Base-by-base conservation (phyloP, 2,329 filamentous ascomycete genomes). In the Calonectria crousiana region DNA sequence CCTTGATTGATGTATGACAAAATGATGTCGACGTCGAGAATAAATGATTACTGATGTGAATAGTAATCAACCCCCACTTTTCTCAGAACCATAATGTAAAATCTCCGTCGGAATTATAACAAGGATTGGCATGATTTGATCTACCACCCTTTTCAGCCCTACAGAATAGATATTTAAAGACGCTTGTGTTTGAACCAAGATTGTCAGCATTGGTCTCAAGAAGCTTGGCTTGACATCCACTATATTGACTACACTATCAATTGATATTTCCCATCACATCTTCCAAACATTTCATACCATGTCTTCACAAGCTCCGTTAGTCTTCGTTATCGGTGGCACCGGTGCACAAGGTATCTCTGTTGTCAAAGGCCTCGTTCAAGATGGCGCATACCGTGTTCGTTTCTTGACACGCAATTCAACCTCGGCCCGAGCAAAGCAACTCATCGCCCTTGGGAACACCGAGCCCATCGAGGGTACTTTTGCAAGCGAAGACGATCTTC, bases 321-420 rank as follows among this genome's bases (percentile, higher is more conserved):
- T 76, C 0, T 71, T 74, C 18, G 74, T 76, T 1, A 58, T 76
- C 3, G 71, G 71, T 11, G 75, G 68, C 0, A 76, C 75, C 0
- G 75, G 75, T 1, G 75, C 75, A 6, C 75, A 76, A 18, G 75
- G 75, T 1, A 60, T 75, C 0, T 74, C 75, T 1, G 68, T 76
- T 1, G 53, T 72, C 10, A 58, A 69, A 0, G 71, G 71, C 1
- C 75, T 76, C 2, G 65, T 49, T 11, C 64, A 56, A 14, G 71
- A 74, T 3, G 66, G 71, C 0, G 65, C 30, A 0, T 74, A 76
- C 16, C 73, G 66, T 2, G 34, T 76, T 1, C 71, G 75, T 1
- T 69, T 74, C 20, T 62, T 76, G 4, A 76, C 75, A 5, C 67
- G 75, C 1, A 53, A 76, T 26, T 10, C 1, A 20, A 70, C 44